These are phyloP conservation scores for Amanita jacksonii DNA, from an alignment of 768 basidiomycete genomes.

Conservation along the genomic window DNA sequence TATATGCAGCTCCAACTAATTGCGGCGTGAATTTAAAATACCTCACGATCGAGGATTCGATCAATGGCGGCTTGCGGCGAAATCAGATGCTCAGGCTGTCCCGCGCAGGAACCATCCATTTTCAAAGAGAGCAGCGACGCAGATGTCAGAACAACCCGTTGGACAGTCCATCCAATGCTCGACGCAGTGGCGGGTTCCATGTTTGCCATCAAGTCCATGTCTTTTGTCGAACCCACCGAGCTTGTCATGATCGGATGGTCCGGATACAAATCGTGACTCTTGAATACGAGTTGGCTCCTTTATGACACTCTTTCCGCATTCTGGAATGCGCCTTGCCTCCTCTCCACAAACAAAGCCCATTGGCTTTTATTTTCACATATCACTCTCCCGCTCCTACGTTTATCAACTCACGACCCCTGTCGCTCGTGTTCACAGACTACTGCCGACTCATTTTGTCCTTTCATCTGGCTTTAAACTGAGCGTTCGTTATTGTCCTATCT, in stretches of 20 bases:
- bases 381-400: constrained; percentile 8
- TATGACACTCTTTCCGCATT: constrained; percentile 7
- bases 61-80: constrained; percentile 5
- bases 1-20: not conserved
- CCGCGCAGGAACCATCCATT: not conserved
- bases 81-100: constrained; percentile 3
- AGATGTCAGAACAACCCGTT: too few species aligned
- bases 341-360: constrained; percentile 9
- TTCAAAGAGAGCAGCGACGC: not conserved
- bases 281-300: constrained; percentile 6
- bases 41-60: constrained; percentile 6
- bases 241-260: constrained; percentile 8
- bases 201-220: not conserved
- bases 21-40: not conserved
- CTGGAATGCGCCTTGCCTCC: constrained; percentile 5
- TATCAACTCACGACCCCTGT: constrained; percentile 10
- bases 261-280: constrained; percentile 6
- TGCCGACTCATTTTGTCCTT: constrained; percentile 2
- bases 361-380: constrained; percentile 6
- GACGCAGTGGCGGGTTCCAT: too few species aligned
- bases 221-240: not conserved
- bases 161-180: too few species aligned
- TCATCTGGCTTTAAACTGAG: constrained; percentile 6
- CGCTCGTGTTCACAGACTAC: constrained; percentile 9
- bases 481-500: not conserved